Evolutionary conservation across 2,329 filamentous ascomycete species (phyloP).

Genomic region (Trichoderma oligosporum): DNA sequence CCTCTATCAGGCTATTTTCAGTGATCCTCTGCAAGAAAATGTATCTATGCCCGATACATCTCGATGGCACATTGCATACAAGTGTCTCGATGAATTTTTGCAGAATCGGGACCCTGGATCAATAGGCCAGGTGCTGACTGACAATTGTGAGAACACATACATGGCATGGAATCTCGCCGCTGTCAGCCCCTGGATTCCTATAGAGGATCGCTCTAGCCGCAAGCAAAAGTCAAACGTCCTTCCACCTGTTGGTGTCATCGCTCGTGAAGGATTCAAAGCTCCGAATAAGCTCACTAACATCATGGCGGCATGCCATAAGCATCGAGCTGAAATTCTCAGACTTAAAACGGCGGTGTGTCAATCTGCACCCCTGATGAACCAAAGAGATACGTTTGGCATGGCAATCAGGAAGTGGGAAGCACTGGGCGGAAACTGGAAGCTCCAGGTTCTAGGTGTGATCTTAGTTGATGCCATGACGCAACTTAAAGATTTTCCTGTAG

Average conservation of each 20-base stretch:
- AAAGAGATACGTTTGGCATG: slow-evolving; percentile 68
- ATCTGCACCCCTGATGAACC: slow-evolving; percentile 41
- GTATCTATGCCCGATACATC: slow-evolving; percentile 53
- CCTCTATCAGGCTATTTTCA: slow-evolving; percentile 71
- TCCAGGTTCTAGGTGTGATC: slow-evolving; percentile 65
- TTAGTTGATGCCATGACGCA: slow-evolving; percentile 57
- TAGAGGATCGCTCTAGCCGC: slow-evolving; percentile 39
- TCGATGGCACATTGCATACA: slow-evolving; percentile 62
- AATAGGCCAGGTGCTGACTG: slow-evolving; percentile 54
- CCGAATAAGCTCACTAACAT: slow-evolving; percentile 72
- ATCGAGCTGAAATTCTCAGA: slow-evolving; percentile 59
- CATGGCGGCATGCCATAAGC: slow-evolving; percentile 59
- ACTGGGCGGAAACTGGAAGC: slow-evolving; percentile 60
- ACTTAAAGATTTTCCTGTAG: slow-evolving; percentile 32
- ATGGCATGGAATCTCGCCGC: slow-evolving; percentile 74
- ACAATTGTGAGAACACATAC: slow-evolving; percentile 62
- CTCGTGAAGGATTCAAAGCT: slow-evolving; percentile 73
- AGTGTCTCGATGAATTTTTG: slow-evolving; percentile 54
- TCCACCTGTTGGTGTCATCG: slow-evolving; percentile 50
- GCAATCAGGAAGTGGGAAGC: slow-evolving; percentile 68
- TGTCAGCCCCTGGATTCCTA: slow-evolving; percentile 66
- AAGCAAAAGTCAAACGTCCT: slow-evolving; percentile 50
- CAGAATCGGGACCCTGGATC: slow-evolving; percentile 43
- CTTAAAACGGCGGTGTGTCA: slow-evolving; percentile 55
- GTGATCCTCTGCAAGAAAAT: slow-evolving; percentile 56